A percentile compares a stretch with the other conserved stretches of the same genome.
phyloP scores from a whole-genome alignment of 331 rosid species.

The Erythrophleum ivorense region DNA sequence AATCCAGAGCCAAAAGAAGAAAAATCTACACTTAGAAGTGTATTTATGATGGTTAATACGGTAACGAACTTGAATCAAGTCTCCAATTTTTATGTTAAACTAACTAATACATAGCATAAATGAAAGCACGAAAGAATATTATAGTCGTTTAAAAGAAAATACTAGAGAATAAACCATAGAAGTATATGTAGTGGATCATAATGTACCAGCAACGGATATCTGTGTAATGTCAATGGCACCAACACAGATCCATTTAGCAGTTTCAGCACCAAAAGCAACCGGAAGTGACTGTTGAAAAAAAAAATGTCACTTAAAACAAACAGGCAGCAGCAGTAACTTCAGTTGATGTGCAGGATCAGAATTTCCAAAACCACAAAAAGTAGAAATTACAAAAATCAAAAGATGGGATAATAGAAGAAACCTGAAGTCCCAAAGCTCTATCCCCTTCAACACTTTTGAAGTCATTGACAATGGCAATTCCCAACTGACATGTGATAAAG shows the following conservation, averaged over 20 bases:
- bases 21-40: background rate
- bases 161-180: background rate
- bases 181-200: slow-evolving; percentile 28
- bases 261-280: slow-evolving; percentile 93
- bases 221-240: slow-evolving; percentile 98
- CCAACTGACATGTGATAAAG: slow-evolving; percentile 62
- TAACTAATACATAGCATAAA: background rate
- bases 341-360: slow-evolving; percentile 22
- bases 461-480: slow-evolving; percentile 97
- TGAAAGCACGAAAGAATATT: background rate
- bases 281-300: slow-evolving; percentile 80
- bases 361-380: slow-evolving; percentile 10
- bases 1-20: background rate
- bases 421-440: slow-evolving; percentile 99
- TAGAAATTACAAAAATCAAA: background rate
- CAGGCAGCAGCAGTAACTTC: slow-evolving; percentile 33
- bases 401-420: slow-evolving; percentile 37
- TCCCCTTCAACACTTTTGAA: slow-evolving; percentile 98
- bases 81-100: background rate
- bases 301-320: slow-evolving; percentile 38
- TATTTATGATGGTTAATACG: background rate
- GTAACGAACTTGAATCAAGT: background rate
- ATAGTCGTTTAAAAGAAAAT: background rate
- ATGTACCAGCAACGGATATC: slow-evolving; percentile 83
- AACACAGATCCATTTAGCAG: slow-evolving; percentile 98